Evolutionary conservation across 139 green algal species (phyloP).

Genomic region (Micractinium sp.): DNA sequence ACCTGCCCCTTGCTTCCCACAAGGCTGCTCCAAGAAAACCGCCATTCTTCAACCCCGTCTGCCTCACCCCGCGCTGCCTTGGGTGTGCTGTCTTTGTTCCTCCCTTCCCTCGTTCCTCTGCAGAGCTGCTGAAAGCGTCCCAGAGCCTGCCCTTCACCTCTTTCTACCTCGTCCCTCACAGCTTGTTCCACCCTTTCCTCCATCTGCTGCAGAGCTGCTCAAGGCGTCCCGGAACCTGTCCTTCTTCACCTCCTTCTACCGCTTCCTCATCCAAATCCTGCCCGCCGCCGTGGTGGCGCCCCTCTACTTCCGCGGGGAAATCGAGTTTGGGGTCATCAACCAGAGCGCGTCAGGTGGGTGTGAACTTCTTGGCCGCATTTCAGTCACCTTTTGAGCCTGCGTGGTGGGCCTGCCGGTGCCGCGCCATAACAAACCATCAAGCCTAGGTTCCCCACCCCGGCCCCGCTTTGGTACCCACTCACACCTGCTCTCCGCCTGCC

Average conservation of each 20-base stretch:
- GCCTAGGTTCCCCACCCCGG: too few relatives aligned
- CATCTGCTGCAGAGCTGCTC: slow-evolving; percentile 71
- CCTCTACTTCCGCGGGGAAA: slow-evolving; percentile 95
- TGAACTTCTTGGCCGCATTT: too few relatives aligned
- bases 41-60: too few relatives aligned
- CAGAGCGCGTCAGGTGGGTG: slow-evolving; percentile 75
- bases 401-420: too few relatives aligned
- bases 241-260: slow-evolving; percentile 98
- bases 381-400: too few relatives aligned
- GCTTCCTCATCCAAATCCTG: slow-evolving; percentile 77
- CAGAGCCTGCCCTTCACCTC: background rate
- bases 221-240: slow-evolving; percentile 87
- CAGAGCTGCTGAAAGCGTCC: background rate
- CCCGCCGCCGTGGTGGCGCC: slow-evolving; percentile 97
- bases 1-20: too few relatives aligned
- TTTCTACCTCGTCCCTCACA: background rate
- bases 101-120: background rate
- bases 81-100: background rate
- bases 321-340: slow-evolving; percentile 99
- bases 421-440: too few relatives aligned
- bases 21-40: too few relatives aligned
- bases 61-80: background rate
- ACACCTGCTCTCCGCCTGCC: too few relatives aligned
- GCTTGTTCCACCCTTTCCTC: background rate
- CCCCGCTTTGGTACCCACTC: too few relatives aligned